Evolutionary conservation across 257 asterid genomes (phyloP).

Genomic region (Gentiana macrophylla): DNA sequence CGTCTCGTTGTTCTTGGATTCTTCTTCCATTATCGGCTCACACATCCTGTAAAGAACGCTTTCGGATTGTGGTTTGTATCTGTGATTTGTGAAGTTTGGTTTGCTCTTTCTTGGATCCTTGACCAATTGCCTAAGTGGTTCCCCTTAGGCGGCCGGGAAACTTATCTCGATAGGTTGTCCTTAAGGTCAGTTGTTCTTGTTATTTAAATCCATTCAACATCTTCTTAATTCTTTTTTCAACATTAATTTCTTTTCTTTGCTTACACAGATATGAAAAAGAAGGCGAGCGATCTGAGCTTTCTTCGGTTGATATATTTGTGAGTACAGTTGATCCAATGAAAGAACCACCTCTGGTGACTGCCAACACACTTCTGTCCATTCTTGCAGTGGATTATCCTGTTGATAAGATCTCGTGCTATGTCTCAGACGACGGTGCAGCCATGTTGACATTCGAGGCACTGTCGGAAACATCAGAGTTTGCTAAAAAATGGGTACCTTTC

Average conservation of each 20-base stretch:
- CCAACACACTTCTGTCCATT: constrained; percentile 27
- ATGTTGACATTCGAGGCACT: constrained; percentile 27
- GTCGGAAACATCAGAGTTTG: constrained; percentile 23
- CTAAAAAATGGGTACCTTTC: constrained; percentile 29
- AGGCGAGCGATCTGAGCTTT: constrained; percentile 23
- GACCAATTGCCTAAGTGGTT: constrained; percentile 35
- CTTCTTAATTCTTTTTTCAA: background rate
- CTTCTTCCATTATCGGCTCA: constrained; percentile 23
- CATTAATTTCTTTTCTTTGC: background rate
- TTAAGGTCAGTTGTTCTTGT: constrained; percentile 17
- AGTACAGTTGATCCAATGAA: constrained; percentile 28
- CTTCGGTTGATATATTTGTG: constrained; percentile 27
- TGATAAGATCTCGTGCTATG: constrained; percentile 23
- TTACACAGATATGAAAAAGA: constrained; percentile 20
- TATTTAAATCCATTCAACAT: background rate
- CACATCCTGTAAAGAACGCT: constrained; percentile 22
- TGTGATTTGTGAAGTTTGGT: constrained; percentile 32
- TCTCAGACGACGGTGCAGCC: constrained; percentile 32
- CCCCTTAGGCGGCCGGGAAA: constrained; percentile 20
- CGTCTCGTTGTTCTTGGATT: constrained; percentile 24
- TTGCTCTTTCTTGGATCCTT: constrained; percentile 30
- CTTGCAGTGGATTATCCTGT: constrained; percentile 30
- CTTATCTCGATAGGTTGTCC: constrained; percentile 29
- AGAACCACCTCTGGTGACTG: constrained; percentile 28
- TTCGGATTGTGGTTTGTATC: constrained; percentile 25